Evolutionary conservation across 345 rosid genomes (phyloP).

Genomic region (Conringia planisiliqua): DNA sequence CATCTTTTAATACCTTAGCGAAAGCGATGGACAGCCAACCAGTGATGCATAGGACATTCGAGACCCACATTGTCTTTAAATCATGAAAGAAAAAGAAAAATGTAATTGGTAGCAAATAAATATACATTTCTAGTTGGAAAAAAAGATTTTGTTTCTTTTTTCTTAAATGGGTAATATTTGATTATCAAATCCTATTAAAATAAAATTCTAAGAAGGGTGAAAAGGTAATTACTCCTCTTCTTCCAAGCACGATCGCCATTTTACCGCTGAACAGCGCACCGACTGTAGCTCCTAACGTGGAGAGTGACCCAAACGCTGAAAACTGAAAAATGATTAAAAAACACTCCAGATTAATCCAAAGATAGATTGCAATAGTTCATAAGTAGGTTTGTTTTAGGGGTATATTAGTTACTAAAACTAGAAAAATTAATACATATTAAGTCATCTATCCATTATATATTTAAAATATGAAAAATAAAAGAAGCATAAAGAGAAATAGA

Average conservation of each 20-base stretch:
- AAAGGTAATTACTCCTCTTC: conserved; percentile 24
- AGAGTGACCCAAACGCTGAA: conserved; percentile 34
- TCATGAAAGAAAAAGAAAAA: not conserved
- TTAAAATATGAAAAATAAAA: not conserved
- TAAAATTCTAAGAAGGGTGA: not conserved
- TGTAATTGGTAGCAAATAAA: not conserved
- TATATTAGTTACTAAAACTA: not conserved
- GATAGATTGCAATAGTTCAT: not conserved
- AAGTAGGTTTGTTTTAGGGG: not conserved
- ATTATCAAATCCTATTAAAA: not conserved
- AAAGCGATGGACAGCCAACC: conserved; percentile 60
- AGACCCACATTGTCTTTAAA: conserved; percentile 41
- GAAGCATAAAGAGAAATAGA: not conserved
- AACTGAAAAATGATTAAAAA: conserved; percentile 6
- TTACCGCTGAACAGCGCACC: conserved; percentile 36
- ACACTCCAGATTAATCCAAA: not conserved
- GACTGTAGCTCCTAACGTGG: conserved; percentile 31
- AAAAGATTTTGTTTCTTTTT: not conserved
- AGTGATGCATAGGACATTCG: conserved; percentile 30
- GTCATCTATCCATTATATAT: not conserved
- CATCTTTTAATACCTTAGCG: conserved; percentile 37
- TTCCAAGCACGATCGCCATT: conserved; percentile 32
- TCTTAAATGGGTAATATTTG: not conserved
- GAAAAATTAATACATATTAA: not conserved
- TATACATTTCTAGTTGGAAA: not conserved